A percentile compares a stretch with the other conserved stretches of the same genome.
Conservation (phyloP, 306 rosid genomes). For the Vigna unguiculata region DNA sequence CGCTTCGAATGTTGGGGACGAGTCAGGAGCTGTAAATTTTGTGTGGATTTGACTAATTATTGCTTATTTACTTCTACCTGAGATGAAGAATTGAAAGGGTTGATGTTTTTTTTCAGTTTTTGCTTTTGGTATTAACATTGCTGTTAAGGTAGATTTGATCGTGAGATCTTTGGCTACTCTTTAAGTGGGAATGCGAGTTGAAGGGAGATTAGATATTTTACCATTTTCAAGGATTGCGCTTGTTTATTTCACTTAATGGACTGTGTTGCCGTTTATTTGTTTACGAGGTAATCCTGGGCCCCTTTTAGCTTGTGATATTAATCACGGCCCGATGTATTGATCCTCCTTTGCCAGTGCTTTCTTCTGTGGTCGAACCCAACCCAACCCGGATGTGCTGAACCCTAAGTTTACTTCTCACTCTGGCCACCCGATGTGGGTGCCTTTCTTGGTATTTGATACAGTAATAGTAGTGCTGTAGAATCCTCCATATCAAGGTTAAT, state of each 20-base stretch:
- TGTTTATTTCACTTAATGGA: constrained; percentile 7
- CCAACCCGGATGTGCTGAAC: neutral
- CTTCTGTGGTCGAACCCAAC: neutral
- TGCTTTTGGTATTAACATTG: constrained; percentile 2
- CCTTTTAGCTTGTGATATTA: neutral
- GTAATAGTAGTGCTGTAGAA: constrained; percentile 1
- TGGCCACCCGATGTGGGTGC: neutral
- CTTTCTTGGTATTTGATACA: constrained; percentile 8
- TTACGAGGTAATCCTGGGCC: neutral
- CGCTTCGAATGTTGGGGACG: constrained; percentile 5
- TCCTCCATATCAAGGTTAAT: constrained; percentile 7
- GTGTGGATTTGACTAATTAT: constrained; percentile 10
- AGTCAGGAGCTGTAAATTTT: constrained; percentile 16
- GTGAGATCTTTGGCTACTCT: constrained; percentile 25
- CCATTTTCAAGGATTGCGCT: constrained; percentile 2
- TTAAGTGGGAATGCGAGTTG: constrained; percentile 13
- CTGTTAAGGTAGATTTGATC: constrained; percentile 24
- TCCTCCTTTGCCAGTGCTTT: neutral
- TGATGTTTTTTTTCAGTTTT: too few species aligned
- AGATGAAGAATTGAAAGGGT: constrained; percentile 1
- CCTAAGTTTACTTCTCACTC: neutral
- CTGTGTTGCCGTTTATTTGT: neutral
- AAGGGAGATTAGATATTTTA: constrained; percentile 19
- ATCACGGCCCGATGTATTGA: neutral
- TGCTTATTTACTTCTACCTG: neutral